Conservation (phyloP, 2,329 filamentous ascomycete genomes). For the Aspergillus sp. region DNA sequence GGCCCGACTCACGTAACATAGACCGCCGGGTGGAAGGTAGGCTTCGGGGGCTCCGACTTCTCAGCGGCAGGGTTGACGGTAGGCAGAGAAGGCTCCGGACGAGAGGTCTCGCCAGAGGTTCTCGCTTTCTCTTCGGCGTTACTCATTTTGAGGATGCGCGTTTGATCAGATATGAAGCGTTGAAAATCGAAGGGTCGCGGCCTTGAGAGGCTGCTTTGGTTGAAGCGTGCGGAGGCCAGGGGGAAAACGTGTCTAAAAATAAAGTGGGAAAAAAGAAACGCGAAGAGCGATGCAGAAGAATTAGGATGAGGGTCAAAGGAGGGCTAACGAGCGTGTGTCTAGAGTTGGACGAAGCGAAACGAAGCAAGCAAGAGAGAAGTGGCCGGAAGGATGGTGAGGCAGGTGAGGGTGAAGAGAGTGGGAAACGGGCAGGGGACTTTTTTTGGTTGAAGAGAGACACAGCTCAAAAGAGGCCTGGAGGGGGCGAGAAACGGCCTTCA, state of each 20-base stretch:
- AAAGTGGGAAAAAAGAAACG: conserved; percentile 11
- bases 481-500: conserved; percentile 6
- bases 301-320: conserved; percentile 17
- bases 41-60: conserved; percentile 66
- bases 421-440: background rate
- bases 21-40: conserved; percentile 73
- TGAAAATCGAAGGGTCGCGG: conserved; percentile 50
- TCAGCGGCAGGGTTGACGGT: conserved; percentile 75
- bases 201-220: conserved; percentile 42
- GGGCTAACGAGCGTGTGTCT: conserved; percentile 28
- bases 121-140: conserved; percentile 76
- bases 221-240: conserved; percentile 47
- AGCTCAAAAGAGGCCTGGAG: background rate
- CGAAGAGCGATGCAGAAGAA: conserved; percentile 12
- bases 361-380: conserved; percentile 25
- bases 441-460: background rate
- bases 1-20: conserved; percentile 65
- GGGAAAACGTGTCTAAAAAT: conserved; percentile 25
- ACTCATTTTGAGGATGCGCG: conserved; percentile 52
- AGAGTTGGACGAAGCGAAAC: conserved; percentile 25
- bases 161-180: conserved; percentile 46
- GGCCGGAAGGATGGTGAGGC: background rate
- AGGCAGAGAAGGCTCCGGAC: conserved; percentile 61
- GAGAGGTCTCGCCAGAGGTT: conserved; percentile 68
- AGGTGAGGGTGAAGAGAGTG: conserved; percentile 5